Conservation (phyloP, 495 filamentous ascomycete genomes). For the Xylaria castorea region DNA sequence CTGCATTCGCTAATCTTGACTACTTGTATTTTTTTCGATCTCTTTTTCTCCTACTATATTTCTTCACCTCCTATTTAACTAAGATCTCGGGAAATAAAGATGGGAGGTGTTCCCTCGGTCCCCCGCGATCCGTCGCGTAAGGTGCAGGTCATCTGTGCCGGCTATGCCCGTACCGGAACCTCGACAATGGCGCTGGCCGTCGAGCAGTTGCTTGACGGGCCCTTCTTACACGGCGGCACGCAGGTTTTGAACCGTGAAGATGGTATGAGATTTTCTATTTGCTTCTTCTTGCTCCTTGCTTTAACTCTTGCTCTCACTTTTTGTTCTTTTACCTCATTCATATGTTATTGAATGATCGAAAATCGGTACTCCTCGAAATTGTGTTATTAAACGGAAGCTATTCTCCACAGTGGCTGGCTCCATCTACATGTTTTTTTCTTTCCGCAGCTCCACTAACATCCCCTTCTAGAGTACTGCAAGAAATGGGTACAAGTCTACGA, state of each 20-base stretch:
- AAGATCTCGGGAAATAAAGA: neutral
- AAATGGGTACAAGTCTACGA: conserved; percentile 31
- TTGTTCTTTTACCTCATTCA: neutral
- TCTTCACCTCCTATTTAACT: neutral
- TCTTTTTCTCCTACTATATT: neutral
- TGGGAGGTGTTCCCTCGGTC: conserved; percentile 34
- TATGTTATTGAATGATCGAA: no score
- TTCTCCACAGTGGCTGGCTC: no score
- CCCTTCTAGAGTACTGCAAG: conserved; percentile 30
- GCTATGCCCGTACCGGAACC: conserved; percentile 56
- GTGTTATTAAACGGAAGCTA: no score
- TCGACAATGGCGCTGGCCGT: conserved; percentile 51
- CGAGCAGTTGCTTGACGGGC: conserved; percentile 45
- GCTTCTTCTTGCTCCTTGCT: no score
- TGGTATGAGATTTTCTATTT: conserved; percentile 23
- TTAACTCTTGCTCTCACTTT: no score
- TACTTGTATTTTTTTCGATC: neutral
- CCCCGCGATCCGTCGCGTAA: conserved; percentile 33
- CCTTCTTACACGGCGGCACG: conserved; percentile 40
- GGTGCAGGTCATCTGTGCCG: conserved; percentile 54
- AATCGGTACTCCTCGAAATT: neutral
- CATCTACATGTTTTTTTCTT: neutral
- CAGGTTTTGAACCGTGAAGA: conserved; percentile 31
- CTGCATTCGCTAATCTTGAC: neutral
- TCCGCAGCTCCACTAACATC: neutral